Base-by-base conservation (phyloP, 768 basidiomycete species). In the Cantharellus anzutake region DNA sequence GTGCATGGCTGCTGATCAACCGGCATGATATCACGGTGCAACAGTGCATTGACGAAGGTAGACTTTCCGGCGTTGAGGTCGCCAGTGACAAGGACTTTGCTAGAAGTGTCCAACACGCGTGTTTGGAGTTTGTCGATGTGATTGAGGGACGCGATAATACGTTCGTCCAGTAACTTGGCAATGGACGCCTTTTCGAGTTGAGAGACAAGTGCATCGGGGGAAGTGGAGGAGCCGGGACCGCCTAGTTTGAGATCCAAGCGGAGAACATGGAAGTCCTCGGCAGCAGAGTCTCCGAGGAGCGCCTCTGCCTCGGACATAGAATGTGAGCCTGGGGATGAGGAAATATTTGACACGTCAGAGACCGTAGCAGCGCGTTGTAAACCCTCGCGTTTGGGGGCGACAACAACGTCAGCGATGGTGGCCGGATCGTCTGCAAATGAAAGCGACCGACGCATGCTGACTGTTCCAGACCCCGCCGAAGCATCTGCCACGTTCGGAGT, bases 11-110 rank as follows among this genome's bases (percentile, higher is more conserved):
- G 96, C 68, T 99, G 92, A 70, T 99, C 96, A 61, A 93, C 83
- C 4, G 96, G 92, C 85, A 99, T 89, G 51, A 96, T 82, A 67
- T 88, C 81, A 3, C 91, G 78, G 52, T 91, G 77, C 3, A 99
- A 80, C 41, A 99, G 75, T 3, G 94, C 89, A 67, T 99, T 99
- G 68, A 99, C 90, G 68, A 99, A 88, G 0, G 96, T 98, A 20
- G 92, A 96, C 72, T 99, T 99, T 66, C 96, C 96, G 41, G 96
- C 86, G 69, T 99, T 99, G 61, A 99, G 77, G 69, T 99, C 96
- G 62, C 96, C 96, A 34, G 96, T 98, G 61, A 99, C 91, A 63
- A 99, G 81, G 56, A 99, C 91, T 70, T 96, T 90, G 66, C 91
- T 94, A 0, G 89, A 86, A 3, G 83, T 90, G 70, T 97, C 93